Evolutionary conservation across 306 rosid genomes (phyloP).

Genomic region (Trifolium repens): DNA sequence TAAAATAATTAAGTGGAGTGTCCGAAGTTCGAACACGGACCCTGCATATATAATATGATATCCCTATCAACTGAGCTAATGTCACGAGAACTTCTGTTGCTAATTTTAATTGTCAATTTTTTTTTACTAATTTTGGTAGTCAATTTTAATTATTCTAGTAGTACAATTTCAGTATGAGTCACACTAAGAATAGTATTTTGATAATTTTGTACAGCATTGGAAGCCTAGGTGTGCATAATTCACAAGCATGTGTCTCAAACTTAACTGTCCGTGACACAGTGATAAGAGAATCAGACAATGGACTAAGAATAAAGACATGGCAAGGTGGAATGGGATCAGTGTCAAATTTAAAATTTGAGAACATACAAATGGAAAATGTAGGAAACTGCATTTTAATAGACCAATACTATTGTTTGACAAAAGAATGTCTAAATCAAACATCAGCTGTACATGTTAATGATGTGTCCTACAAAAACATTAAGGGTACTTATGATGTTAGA

Average conservation of each 20-base stretch:
- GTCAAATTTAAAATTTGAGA: slow-evolving; percentile 60
- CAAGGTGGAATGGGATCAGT: slow-evolving; percentile 96
- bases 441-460: slow-evolving; percentile 85
- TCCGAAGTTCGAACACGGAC: too few relatives aligned
- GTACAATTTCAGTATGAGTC: slow-evolving; percentile 6
- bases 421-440: slow-evolving; percentile 76
- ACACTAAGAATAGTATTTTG: neutral
- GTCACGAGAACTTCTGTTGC: too few relatives aligned
- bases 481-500: slow-evolving; percentile 92
- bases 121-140: too few relatives aligned
- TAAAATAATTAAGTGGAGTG: too few relatives aligned
- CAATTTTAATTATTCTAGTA: neutral
- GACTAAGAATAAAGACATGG: slow-evolving; percentile 95
- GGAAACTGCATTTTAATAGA: slow-evolving; percentile 79
- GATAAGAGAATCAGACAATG: slow-evolving; percentile 86
- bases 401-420: slow-evolving; percentile 88
- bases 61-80: too few relatives aligned
- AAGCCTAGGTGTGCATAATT: slow-evolving; percentile 86
- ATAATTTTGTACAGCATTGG: slow-evolving; percentile 75
- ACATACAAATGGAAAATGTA: slow-evolving; percentile 88
- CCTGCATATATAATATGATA: too few relatives aligned
- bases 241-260: slow-evolving; percentile 91
- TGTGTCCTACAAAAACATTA: slow-evolving; percentile 67
- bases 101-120: too few relatives aligned
- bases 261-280: slow-evolving; percentile 65